Base-by-base conservation (phyloP, 2,329 filamentous ascomycete species). In the Ophiosphaerella narmari region DNA sequence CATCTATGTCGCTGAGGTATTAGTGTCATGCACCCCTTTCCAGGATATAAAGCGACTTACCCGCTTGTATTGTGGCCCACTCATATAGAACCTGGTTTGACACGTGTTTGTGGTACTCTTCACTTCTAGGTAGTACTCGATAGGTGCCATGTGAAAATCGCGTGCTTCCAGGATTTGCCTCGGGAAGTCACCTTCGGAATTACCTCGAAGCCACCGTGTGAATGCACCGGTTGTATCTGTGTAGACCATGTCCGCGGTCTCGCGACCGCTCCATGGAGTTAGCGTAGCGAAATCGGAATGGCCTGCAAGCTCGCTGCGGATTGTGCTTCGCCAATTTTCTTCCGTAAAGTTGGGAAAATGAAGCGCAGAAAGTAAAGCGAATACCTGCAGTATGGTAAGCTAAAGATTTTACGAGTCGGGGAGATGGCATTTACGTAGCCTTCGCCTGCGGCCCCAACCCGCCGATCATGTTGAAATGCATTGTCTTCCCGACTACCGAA, bases 201-300 rank as follows among this genome's bases (percentile, higher is more conserved):
- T 31, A 3, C 43, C 18, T 2, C 50, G 41, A 4, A 65, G 80
- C 50, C 4, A 71, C 32, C 1, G 46, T 39, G 1, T 78, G 77
- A 48, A 79, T 50, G 0, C 29, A 43, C 18, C 74, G 59, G 3
- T 57, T 24, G 1, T 16, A 54, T 82, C 79, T 1, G 50, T 43
- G 47, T 82, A 82, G 0, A 72, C 69, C 13, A 83, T 71, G 41
- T 82, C 80, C 0, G 79, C 68, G 0, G 76, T 81, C 55, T 82
- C 79, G 0, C 34, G 21, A 0, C 75, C 73, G 0, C 3, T 43
- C 78, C 78, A 82, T 4, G 66, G 45, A 0, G 37, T 13, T 60
- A 82, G 69, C 26, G 74, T 65, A 0, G 62, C 29, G 52, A 81
- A 82, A 1, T 74, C 63, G 2, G 70, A 65, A 49, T 80, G 76